A percentile compares a stretch with the other conserved stretches of the same genome.
Conservation (phyloP, 2,329 filamentous ascomycete genomes). For the Fusarium abutilonis region DNA sequence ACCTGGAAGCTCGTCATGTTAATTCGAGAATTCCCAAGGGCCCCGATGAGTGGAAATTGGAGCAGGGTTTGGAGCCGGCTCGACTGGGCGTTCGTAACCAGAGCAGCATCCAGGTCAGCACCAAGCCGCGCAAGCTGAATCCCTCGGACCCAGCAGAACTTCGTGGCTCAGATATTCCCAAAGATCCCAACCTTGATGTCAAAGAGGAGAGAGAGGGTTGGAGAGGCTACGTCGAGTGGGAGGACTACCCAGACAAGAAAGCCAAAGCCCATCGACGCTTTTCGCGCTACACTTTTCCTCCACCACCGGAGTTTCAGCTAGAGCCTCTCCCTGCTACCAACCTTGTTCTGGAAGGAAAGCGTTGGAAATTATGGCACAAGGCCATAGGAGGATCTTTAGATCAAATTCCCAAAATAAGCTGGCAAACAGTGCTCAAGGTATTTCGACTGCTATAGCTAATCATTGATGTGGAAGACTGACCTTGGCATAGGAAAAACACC, state of each 20-base stretch:
- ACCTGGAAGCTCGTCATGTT: not conserved
- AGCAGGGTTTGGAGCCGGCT: conserved; percentile 59
- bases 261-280: conserved; percentile 64
- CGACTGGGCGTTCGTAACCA: conserved; percentile 32
- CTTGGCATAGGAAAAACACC: conserved; percentile 59
- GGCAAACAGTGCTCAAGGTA: conserved; percentile 60
- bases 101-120: conserved; percentile 11
- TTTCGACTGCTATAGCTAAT: not conserved
- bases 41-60: conserved; percentile 63
- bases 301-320: conserved; percentile 65
- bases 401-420: conserved; percentile 65
- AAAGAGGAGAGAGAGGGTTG: conserved; percentile 46
- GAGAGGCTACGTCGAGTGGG: conserved; percentile 72
- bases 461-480: rapidly evolving
- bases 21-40: conserved; percentile 26
- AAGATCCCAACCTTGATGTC: conserved; percentile 47
- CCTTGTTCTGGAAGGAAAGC: conserved; percentile 63
- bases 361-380: conserved; percentile 69
- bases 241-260: conserved; percentile 75
- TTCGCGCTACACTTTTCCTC: conserved; percentile 39
- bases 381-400: conserved; percentile 54
- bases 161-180: conserved; percentile 33
- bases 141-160: not conserved
- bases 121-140: not conserved
- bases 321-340: conserved; percentile 65